These are phyloP conservation scores for Saccharomycopsis capsularis DNA, from an alignment of 805 yeast genomes.

Conservation along the genomic window DNA sequence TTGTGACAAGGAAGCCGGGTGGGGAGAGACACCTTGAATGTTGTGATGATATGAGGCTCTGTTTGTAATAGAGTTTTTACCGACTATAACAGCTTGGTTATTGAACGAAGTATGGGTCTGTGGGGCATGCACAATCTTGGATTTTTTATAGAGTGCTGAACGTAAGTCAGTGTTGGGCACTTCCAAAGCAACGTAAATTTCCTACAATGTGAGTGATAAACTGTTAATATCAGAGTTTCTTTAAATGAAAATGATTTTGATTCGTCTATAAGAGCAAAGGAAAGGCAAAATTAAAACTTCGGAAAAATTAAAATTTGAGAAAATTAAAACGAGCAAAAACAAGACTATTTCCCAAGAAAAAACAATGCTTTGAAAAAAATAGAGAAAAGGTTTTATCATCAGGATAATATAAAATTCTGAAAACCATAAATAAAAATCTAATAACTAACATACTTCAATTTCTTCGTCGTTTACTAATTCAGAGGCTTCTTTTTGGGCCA, in stretches of 20 bases:
- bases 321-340: no score
- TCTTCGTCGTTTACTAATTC: constrained; percentile 31
- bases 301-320: not conserved
- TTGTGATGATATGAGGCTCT: not conserved
- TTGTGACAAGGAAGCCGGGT: not conserved
- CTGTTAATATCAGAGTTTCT: no score
- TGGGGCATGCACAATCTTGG: not conserved
- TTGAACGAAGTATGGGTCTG: not conserved
- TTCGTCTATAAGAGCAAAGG: no score
- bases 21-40: no score
- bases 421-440: not conserved
- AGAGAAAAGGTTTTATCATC: no score
- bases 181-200: constrained; percentile 15
- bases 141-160: not conserved
- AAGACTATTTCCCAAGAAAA: no score
- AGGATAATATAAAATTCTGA: no score
- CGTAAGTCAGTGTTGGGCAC: constrained; percentile 6
- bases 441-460: constrained; percentile 24
- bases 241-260: not conserved
- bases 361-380: no score
- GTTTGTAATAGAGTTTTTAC: not conserved
- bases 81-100: not conserved
- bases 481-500: not conserved
- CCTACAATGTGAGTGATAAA: constrained; percentile 5
- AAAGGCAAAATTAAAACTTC: not conserved